Evolutionary conservation across 1,284 basidiomycete species (phyloP), one percentile per base, ranked within the genome.

Genomic region (Megacollybia platyphylla): DNA sequence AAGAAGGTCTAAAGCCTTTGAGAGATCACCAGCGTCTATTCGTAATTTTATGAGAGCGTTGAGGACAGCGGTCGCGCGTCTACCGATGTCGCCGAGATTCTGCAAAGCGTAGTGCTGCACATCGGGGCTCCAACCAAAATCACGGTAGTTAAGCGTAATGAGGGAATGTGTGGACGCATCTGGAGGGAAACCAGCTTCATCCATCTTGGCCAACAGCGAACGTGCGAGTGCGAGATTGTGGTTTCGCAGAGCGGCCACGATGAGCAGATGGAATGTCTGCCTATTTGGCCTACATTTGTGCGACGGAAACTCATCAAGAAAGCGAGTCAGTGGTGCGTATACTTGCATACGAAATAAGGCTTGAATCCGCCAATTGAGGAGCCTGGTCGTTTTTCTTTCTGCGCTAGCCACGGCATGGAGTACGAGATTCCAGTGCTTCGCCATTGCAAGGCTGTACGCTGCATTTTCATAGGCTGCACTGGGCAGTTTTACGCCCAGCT

Each of bases 301-400:
- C 27, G 53, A 50, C 36, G 61, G 53, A 62, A 80, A 84, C 42
- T 74, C 65, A 37, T 62, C 54, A 42, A 80, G 56, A 2, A 71
- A 61, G 20, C 51, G 52, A 48, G 65, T 57, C 30, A 86, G 59
- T 7, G 53, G 52, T 18, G 57, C 54, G 51, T 69, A 83, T 32
- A 69, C 56, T 43, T 67, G 60, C 4, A 59, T 61, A 53, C 83
- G 76, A 46, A 76, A 56, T 35, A 74, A 54, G 1, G 79, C 77
- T 31, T 71, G 71, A 13, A 69, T 61, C 39, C 69, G 70, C 82
- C 80, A 86, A 56, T 87, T 77, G 50, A 87, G 63, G 15, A 87
- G 60, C 18, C 73, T 68, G 27, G 60, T 51, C 2, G 73, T 76
- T 1, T 68, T 63, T 43, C 60, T 63, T 39, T 70, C 67, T 7